Evolutionary conservation across 768 basidiomycete species (phyloP).

Genomic region (Suillus bovinus): DNA sequence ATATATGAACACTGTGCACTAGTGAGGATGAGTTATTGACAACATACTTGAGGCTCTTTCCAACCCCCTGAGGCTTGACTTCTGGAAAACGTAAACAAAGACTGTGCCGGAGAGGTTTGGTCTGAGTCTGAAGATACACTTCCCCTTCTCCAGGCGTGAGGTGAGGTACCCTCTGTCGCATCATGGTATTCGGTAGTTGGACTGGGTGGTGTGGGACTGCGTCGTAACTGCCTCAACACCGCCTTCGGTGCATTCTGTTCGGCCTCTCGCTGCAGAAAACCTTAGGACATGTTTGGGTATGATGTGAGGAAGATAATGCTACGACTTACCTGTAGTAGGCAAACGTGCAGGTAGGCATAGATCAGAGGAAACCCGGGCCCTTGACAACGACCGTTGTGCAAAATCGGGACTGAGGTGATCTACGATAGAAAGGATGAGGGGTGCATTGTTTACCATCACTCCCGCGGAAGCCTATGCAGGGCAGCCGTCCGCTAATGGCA

Average conservation of each 20-base stretch:
- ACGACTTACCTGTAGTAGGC: conserved; percentile 57
- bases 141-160: conserved; percentile 13
- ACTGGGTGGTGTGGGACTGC: conserved; percentile 41
- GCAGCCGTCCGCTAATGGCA: background rate
- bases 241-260: conserved; percentile 55
- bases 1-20: background rate
- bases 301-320: conserved; percentile 8
- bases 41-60: conserved; percentile 55
- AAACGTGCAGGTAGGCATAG: conserved; percentile 70
- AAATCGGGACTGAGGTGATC: conserved; percentile 25
- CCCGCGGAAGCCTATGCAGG: background rate
- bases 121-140: conserved; percentile 22
- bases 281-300: conserved; percentile 41
- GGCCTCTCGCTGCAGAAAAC: conserved; percentile 75
- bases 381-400: conserved; percentile 26
- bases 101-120: conserved; percentile 23
- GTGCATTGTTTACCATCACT: conserved; percentile 55
- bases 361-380: conserved; percentile 45
- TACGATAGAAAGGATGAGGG: conserved; percentile 31
- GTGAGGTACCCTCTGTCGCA: conserved; percentile 20
- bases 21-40: background rate
- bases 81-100: conserved; percentile 15
- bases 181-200: conserved; percentile 21
- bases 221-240: conserved; percentile 53
- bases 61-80: conserved; percentile 30